Evolutionary conservation across 1,284 basidiomycete species (phyloP), one percentile per base, ranked within the genome.

Genomic region (Puccinia horiana): DNA sequence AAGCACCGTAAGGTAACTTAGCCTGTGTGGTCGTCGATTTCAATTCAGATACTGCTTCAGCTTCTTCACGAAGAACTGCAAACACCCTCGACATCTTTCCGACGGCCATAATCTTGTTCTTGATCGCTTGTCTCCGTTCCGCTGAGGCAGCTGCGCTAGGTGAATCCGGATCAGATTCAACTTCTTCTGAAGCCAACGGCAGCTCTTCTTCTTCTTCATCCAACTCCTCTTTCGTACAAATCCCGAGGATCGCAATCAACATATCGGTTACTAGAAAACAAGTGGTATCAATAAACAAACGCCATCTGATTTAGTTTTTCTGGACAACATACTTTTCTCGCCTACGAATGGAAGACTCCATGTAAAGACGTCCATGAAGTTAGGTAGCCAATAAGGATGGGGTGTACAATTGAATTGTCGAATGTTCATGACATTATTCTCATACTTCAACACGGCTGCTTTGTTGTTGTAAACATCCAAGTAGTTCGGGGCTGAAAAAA

Each of bases 361-460:
- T 0, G 96, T 98, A 87, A 99, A 99, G 54, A 94, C 96, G 87
- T 99, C 95, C 93, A 98, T 98, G 85, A 98, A 98, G 88, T 98
- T 99, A 2, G 96, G 96, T 58, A 99, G 89, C 94, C 93, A 95
- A 87, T 97, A 97, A 4, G 95, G 95, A 87, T 97, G 95, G 20
- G 95, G 95, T 6, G 93, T 95, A 87, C 93, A 94, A 88, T 96
- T 97, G 89, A 96, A 97, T 87, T 97, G 95, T 65, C 88, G 91
- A 85, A 95, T 95, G 87, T 97, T 97, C 92, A 97, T 93, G 73
- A 96, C 94, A 86, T 97, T 97, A 87, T 93, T 94, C 87, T 97
- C 95, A 87, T 97, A 96, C 88, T 97, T 96, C 86, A 97, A 91
- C 6, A 97, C 95, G 0, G 95, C 95, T 1, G 95, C 95, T 88